Percentiles rank a stretch among this genome's conserved stretches.
These are phyloP conservation scores for Madurella mycetomatis DNA, from an alignment of 2,329 filamentous ascomycete species.

Conservation along the genomic window DNA sequence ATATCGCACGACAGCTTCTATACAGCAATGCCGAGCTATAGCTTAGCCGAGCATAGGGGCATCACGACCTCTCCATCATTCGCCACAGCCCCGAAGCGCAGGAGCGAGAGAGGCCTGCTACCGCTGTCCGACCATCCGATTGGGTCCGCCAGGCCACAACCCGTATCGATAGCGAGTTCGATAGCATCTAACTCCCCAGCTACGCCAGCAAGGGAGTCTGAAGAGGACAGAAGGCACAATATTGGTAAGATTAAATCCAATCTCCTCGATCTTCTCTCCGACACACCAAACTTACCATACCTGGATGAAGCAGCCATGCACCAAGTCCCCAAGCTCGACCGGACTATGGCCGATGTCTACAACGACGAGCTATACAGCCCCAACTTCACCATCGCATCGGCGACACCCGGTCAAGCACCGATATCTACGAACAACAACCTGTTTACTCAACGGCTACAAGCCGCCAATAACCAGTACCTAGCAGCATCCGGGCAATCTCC, in stretches of 20 bases:
- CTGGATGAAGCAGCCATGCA: slow-evolving; percentile 49
- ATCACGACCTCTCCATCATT: slow-evolving; percentile 40
- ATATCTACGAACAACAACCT: slow-evolving; percentile 55
- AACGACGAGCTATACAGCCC: slow-evolving; percentile 57
- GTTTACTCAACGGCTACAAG: slow-evolving; percentile 72
- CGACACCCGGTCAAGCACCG: slow-evolving; percentile 47
- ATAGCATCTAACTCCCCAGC: slow-evolving; percentile 55
- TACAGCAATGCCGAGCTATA: slow-evolving; percentile 39
- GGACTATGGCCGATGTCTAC: slow-evolving; percentile 82
- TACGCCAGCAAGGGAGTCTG: slow-evolving; percentile 51
- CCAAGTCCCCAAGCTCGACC: slow-evolving; percentile 69
- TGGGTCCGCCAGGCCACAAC: slow-evolving; percentile 42
- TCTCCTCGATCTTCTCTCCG: slow-evolving; percentile 11
- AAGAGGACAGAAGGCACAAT: slow-evolving; percentile 46
- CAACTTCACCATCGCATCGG: slow-evolving; percentile 44
- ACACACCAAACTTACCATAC: slow-evolving; percentile 63
- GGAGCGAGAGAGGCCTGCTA: slow-evolving; percentile 40
- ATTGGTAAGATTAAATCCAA: slow-evolving; percentile 46
- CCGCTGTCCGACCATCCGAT: slow-evolving; percentile 44
- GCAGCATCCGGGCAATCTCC: slow-evolving; percentile 51
- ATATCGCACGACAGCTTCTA: slow-evolving; percentile 37
- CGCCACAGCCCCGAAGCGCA: slow-evolving; percentile 38
- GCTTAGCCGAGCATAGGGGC: slow-evolving; percentile 30
- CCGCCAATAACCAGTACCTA: slow-evolving; percentile 70
- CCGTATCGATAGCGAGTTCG: slow-evolving; percentile 55